These are phyloP conservation scores for Chaetomium fimeti DNA, from an alignment of 495 filamentous ascomycete species.

Conservation along the genomic window DNA sequence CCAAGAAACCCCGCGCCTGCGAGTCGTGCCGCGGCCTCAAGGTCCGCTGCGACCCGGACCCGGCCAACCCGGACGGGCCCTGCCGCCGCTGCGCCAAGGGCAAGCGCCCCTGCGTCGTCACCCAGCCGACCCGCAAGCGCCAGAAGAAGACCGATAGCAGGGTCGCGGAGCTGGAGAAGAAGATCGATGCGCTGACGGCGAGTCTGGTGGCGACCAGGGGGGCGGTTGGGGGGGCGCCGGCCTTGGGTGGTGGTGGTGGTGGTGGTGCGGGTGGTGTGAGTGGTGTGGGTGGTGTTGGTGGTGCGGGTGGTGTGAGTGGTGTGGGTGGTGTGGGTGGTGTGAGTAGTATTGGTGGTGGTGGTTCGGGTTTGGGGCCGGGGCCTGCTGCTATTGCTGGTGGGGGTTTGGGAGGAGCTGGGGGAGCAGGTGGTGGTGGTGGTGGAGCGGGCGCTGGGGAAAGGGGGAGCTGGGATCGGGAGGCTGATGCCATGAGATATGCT, in stretches of 20 bases:
- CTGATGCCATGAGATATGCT: not conserved
- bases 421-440: not conserved
- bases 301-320: not conserved
- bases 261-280: not conserved
- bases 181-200: slow-evolving; percentile 85
- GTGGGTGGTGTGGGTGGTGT: not conserved
- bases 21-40: slow-evolving; percentile 89
- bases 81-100: slow-evolving; percentile 90
- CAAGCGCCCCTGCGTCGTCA: slow-evolving; percentile 73
- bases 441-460: not conserved
- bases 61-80: slow-evolving; percentile 57
- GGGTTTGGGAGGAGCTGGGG: not conserved
- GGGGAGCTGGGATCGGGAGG: not conserved
- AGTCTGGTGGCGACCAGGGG: slow-evolving; percentile 57
- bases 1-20: slow-evolving; percentile 80
- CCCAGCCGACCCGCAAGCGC: slow-evolving; percentile 77
- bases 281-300: not conserved
- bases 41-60: slow-evolving; percentile 80
- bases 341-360: not conserved
- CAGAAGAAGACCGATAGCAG: slow-evolving; percentile 92
- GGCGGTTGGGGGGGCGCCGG: too few species aligned
- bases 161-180: slow-evolving; percentile 90
- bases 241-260: not conserved
- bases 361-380: not conserved
- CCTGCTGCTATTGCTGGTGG: not conserved